Conservation (phyloP, 257 asterid species). For the Coffea eugenioides region DNA sequence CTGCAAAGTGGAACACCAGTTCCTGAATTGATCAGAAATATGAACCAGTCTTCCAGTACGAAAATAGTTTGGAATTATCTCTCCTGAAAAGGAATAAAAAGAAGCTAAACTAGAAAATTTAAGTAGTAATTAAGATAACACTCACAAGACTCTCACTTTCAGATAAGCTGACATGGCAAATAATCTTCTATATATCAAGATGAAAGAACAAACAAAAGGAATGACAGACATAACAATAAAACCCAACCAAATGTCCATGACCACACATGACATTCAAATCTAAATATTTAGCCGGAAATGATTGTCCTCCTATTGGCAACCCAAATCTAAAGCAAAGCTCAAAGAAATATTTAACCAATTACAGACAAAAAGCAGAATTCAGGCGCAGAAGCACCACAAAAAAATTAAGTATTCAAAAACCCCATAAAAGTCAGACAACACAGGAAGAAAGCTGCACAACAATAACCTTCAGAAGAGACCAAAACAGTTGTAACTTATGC, state of each 20-base stretch:
- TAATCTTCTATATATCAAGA: neutral
- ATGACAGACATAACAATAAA: neutral
- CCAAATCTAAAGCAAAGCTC: neutral
- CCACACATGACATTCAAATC: neutral
- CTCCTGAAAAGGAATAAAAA: neutral
- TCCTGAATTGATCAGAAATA: constrained; percentile 15
- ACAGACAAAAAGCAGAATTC: neutral
- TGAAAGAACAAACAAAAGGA: neutral
- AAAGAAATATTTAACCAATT: neutral
- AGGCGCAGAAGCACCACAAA: neutral
- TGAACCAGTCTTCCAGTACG: neutral
- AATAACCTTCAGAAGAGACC: neutral
- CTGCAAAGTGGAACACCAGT: constrained; percentile 41
- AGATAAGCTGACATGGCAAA: neutral
- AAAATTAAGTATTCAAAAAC: neutral
- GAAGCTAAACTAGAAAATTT: neutral
- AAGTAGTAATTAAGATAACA: neutral
- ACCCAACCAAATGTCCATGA: neutral
- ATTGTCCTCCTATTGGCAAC: neutral
- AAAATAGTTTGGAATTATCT: neutral
- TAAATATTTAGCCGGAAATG: neutral
- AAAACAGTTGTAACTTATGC: neutral
- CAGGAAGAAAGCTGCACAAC: neutral
- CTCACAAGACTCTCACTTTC: neutral
- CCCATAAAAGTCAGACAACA: neutral